A percentile compares a stretch with the other conserved stretches of the same genome.
phyloP scores from a whole-genome alignment of 441 rosid species.

The Omphalea diandra region DNA sequence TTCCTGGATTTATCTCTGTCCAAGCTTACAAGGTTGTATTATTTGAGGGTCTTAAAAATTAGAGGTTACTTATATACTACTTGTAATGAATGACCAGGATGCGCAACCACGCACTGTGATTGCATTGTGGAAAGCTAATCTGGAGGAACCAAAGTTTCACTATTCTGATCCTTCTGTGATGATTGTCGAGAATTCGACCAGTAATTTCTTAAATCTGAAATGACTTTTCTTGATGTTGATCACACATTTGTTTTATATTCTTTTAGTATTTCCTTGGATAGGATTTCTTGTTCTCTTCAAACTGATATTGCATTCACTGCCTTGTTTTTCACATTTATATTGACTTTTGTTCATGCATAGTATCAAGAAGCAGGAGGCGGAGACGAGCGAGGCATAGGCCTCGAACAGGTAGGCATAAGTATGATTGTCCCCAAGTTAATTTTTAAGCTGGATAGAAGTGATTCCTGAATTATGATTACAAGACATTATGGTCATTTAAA shows the following conservation, averaged over 20 bases:
- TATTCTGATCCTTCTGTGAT: slow-evolving; percentile 73
- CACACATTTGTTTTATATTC: background rate
- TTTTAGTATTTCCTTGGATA: background rate
- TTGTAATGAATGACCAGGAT: slow-evolving; percentile 54
- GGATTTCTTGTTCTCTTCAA: background rate
- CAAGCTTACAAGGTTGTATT: background rate
- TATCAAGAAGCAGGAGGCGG: slow-evolving; percentile 73
- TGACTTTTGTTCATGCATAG: slow-evolving; percentile 65
- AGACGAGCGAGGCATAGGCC: slow-evolving; percentile 68
- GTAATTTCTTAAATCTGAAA: slow-evolving; percentile 50
- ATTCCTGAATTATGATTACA: background rate
- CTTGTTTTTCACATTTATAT: slow-evolving; percentile 34
- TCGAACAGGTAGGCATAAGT: slow-evolving; percentile 75
- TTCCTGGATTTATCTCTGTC: too few species aligned
- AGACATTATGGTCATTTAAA: slow-evolving; percentile 6
- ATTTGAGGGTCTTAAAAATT: background rate
- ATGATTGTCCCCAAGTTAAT: slow-evolving; percentile 42
- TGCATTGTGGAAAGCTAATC: slow-evolving; percentile 82
- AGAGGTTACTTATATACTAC: slow-evolving; percentile 17
- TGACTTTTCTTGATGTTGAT: slow-evolving; percentile 23
- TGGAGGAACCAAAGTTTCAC: slow-evolving; percentile 72
- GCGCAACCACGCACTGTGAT: slow-evolving; percentile 71
- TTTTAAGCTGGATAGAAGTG: slow-evolving; percentile 23
- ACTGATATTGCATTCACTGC: slow-evolving; percentile 18
- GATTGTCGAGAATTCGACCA: slow-evolving; percentile 61